phyloP scores from a whole-genome alignment of 2,329 filamentous ascomycete genomes.

The Scedosporium dehoogii region DNA sequence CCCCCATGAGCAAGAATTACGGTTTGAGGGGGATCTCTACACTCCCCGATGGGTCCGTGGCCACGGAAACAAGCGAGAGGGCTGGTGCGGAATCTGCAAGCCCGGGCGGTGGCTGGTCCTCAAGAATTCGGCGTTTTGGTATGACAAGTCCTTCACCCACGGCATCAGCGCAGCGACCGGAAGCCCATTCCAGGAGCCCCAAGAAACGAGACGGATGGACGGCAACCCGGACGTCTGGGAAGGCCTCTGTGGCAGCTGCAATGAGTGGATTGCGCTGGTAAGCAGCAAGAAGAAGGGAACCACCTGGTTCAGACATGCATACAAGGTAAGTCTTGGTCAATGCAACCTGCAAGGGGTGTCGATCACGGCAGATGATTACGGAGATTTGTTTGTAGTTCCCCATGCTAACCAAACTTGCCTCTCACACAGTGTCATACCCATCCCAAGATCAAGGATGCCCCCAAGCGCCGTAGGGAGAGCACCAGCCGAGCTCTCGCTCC shows the following conservation, averaged over 20 bases:
- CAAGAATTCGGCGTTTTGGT: conserved; percentile 89
- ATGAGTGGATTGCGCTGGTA: conserved; percentile 71
- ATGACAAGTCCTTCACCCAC: conserved; percentile 84
- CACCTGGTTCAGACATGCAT: conserved; percentile 82
- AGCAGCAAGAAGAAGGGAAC: conserved; percentile 90
- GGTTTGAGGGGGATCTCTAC: conserved; percentile 74
- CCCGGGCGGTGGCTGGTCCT: conserved; percentile 77
- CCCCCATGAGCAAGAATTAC: conserved; percentile 68
- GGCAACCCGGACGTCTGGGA: conserved; percentile 77
- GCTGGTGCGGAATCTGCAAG: conserved; percentile 85
- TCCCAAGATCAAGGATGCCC: conserved; percentile 60
- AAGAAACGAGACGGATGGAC: conserved; percentile 65
- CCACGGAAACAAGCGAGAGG: conserved; percentile 78
- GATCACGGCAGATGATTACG: neutral
- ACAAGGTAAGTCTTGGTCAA: conserved; percentile 51
- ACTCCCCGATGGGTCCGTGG: conserved; percentile 77
- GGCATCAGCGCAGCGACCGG: conserved; percentile 78
- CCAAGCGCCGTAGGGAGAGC: conserved; percentile 57
- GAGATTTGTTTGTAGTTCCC: neutral
- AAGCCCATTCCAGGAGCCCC: conserved; percentile 66
- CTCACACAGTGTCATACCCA: conserved; percentile 55
- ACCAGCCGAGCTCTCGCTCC: conserved; percentile 32
- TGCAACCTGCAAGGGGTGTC: neutral
- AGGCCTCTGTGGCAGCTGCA: conserved; percentile 67
- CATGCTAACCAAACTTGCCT: conserved; percentile 12